Base-by-base conservation (phyloP, 306 rosid species). In the Hylodesmum podocarpum region DNA sequence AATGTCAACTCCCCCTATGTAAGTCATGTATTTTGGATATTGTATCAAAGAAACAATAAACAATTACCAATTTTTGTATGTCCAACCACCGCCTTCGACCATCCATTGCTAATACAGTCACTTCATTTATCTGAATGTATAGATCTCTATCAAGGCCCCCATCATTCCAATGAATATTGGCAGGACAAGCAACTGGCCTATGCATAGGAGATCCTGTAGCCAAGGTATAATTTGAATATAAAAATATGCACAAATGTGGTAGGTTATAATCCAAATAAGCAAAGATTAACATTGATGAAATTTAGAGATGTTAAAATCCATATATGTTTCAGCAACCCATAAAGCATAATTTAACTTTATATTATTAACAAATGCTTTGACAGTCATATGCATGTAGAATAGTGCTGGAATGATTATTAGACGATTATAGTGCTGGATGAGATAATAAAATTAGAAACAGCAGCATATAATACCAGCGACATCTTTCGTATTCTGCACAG, bases 71-170 rank as follows among this genome's bases (percentile, higher is more conserved):
- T 86, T 92, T 91, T 75, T 86, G 89, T 81, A 92, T 80, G 86
- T 96, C 98, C 92, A 96, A 78, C 99, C 99, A 96, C 78, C 98
- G 87, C 80, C 97, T 88, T 64, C 99, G 92, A 84, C 99, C 99
- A 88, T 96, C 99, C 99, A 96, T 96, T 61, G 99, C 99, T 82
- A 96, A 85, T 70, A 96, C 92, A 65, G 99, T 81, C 75, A 96
- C 90, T 31, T 89, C 90, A 76, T 83, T 80, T 31, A 86, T 89
- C 86, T 89, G 85, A 75, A 96, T 90, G 84, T 89, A 90, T 41
- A 96, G 82, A 80, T 96, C 99, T 81, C 87, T 96, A 83, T 96
- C 99, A 46, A 96, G 97, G 84, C 96, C 92, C 82, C 87, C 97
- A 33, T 92, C 98, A 80, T 77, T 87, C 99, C 99, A 96, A 66